phyloP scores from a whole-genome alignment of 2,329 filamentous ascomycete genomes.

The Diaporthe sp. region DNA sequence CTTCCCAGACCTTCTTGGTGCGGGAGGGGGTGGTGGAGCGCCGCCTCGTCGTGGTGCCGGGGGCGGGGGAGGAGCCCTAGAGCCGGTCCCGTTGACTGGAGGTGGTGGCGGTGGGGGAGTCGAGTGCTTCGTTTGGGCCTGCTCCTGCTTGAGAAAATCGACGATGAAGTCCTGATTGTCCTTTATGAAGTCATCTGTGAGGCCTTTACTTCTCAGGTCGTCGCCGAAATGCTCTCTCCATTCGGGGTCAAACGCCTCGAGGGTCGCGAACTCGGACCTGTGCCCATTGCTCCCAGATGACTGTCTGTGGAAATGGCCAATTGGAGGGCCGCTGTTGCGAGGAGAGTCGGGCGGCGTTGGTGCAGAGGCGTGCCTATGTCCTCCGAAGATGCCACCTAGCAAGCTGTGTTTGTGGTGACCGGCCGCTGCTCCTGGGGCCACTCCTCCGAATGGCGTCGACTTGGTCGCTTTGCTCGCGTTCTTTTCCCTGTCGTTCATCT shows the following conservation, averaged over 20 bases:
- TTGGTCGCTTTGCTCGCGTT: constrained; percentile 91
- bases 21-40: constrained; percentile 67
- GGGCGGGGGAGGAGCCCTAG: constrained; percentile 59
- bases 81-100: constrained; percentile 53
- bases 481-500: constrained; percentile 96
- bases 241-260: constrained; percentile 75
- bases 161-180: constrained; percentile 79
- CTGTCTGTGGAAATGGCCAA: constrained; percentile 52
- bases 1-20: constrained; percentile 72
- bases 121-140: constrained; percentile 62
- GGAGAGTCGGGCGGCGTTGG: constrained; percentile 72
- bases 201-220: constrained; percentile 72
- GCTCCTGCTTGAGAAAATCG: constrained; percentile 73
- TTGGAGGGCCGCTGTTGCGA: constrained; percentile 56
- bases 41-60: constrained; percentile 52
- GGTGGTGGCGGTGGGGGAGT: constrained; percentile 50
- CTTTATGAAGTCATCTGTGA: constrained; percentile 76
- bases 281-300: constrained; percentile 63
- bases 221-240: constrained; percentile 78
- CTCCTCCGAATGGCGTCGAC: constrained; percentile 79
- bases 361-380: constrained; percentile 72
- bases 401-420: constrained; percentile 61
- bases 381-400: constrained; percentile 73
- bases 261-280: constrained; percentile 70
- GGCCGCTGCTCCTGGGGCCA: constrained; percentile 53